Evolutionary conservation across 805 yeast species (phyloP).

Genomic region (Wickerhamiella spandovensis): DNA sequence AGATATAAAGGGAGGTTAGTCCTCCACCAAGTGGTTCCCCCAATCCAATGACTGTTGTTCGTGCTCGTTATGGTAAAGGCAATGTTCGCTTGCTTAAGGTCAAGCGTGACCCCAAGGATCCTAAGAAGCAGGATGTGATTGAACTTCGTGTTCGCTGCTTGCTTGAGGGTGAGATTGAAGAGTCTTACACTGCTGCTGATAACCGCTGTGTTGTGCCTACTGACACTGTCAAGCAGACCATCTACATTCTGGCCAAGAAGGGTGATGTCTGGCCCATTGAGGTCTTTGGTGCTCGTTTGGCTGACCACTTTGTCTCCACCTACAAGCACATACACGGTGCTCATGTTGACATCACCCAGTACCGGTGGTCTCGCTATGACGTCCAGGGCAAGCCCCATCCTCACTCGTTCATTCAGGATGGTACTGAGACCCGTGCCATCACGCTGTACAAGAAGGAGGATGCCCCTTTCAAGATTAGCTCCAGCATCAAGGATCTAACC

Average conservation of each 20-base stretch:
- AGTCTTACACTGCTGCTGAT: slow-evolving; percentile 77
- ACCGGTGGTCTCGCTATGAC: slow-evolving; percentile 63
- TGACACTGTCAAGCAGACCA: slow-evolving; percentile 84
- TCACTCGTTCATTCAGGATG: slow-evolving; percentile 77
- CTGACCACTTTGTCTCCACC: slow-evolving; percentile 63
- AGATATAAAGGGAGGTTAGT: background rate
- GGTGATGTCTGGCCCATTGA: slow-evolving; percentile 84
- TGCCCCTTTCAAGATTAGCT: slow-evolving; percentile 41
- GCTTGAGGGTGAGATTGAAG: slow-evolving; percentile 65
- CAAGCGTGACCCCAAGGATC: slow-evolving; percentile 60
- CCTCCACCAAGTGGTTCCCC: too few relatives aligned
- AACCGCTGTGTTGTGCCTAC: slow-evolving; percentile 86
- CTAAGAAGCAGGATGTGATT: slow-evolving; percentile 63
- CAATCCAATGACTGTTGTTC: slow-evolving; percentile 11
- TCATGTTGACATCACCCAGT: slow-evolving; percentile 53
- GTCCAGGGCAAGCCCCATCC: slow-evolving; percentile 66
- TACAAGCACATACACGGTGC: slow-evolving; percentile 68
- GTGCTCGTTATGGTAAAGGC: slow-evolving; percentile 62
- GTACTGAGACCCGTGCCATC: slow-evolving; percentile 62
- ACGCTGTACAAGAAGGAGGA: slow-evolving; percentile 21
- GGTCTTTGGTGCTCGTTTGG: slow-evolving; percentile 74
- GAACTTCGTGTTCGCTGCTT: slow-evolving; percentile 73
- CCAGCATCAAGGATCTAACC: slow-evolving; percentile 65
- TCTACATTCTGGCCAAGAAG: slow-evolving; percentile 68
- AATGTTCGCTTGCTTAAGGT: slow-evolving; percentile 88